Base-by-base conservation (phyloP, 306 rosid species). In the Malus asiatica region DNA sequence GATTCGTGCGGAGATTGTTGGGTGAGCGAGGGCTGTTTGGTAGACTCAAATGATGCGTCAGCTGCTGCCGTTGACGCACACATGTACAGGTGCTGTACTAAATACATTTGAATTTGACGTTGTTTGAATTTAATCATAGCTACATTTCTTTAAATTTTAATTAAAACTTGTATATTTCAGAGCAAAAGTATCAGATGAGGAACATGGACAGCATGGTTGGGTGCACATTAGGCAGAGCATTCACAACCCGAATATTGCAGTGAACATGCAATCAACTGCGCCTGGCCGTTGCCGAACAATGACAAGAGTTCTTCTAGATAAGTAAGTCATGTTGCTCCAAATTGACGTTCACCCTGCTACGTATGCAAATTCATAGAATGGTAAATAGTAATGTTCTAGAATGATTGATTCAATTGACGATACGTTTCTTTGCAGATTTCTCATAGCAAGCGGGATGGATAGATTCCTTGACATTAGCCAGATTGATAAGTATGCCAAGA, bases 11-110 rank as follows among this genome's bases (percentile, higher is more conserved):
- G 97, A 78, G 88, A 90, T 79, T 94, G 98, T 79, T 94, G 98
- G 98, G 98, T 94, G 65, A 90, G 96, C 35, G 98, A 91, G 73
- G 97, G 94, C 52, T 91, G 98, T 71, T 89, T 94, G 40, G 92
- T 87, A 25, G 95, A 91, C 84, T 79, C 86, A 68, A 84, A 85
- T 57, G 96, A 91, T 18, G 66, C 81, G 11, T 90, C 93, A 8
- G 77, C 93, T 60, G 72, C 92, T 35, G 87, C 88, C 32, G 80
- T 94, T 78, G 97, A 94, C 69, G 98, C 97, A 79, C 87, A 73
- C 62, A 91, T 91, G 97, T 91, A 94, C 84, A 90, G 95, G 98
- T 91, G 12, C 68, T 30, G 19, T 64, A 64, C 9, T 3, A 13
- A 71, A 8, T 46, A 23, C 15, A 11, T 25, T 22, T 22, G 8